phyloP scores from a whole-genome alignment of 805 yeast genomes.

The Monosporozyma solicola region DNA sequence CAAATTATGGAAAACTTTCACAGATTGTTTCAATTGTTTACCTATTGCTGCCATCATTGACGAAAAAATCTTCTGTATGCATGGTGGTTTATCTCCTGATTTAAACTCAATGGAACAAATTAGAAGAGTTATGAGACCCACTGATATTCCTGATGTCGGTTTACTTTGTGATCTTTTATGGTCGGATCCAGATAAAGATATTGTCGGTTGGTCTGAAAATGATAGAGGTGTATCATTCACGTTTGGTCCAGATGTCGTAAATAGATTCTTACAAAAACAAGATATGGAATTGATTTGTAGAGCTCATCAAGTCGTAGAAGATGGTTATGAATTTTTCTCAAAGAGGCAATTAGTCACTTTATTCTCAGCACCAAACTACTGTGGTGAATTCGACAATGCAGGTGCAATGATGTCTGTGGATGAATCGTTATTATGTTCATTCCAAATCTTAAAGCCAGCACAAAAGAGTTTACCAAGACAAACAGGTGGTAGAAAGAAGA shows the following conservation, averaged over 20 bases:
- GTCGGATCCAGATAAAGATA: slow-evolving; percentile 98
- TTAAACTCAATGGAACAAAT: slow-evolving; percentile 97
- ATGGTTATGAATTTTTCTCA: slow-evolving; percentile 94
- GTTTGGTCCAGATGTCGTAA: slow-evolving; percentile 99
- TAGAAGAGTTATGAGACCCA: slow-evolving; percentile 98
- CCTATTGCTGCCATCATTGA: slow-evolving; percentile 98
- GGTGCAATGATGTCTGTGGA: slow-evolving; percentile 99
- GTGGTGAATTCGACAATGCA: slow-evolving; percentile 98
- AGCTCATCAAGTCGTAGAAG: slow-evolving; percentile 98
- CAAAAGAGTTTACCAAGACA: slow-evolving; percentile 53
- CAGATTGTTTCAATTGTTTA: slow-evolving; percentile 96
- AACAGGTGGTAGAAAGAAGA: slow-evolving; percentile 30
- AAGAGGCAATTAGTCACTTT: slow-evolving; percentile 93
- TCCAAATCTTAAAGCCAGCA: slow-evolving; percentile 95
- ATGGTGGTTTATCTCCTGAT: slow-evolving; percentile 97
- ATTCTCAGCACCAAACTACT: slow-evolving; percentile 94
- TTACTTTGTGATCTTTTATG: slow-evolving; percentile 90
- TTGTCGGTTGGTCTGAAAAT: slow-evolving; percentile 97
- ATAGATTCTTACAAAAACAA: slow-evolving; percentile 91
- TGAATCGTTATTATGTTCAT: slow-evolving; percentile 90
- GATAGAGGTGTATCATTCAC: slow-evolving; percentile 98
- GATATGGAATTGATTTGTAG: slow-evolving; percentile 97
- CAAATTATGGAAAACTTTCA: slow-evolving; percentile 97
- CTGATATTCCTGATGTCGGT: slow-evolving; percentile 98
- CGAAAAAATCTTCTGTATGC: slow-evolving; percentile 97